Evolutionary conservation across 2,329 filamentous ascomycete species (phyloP).

Genomic region (Aureobasidium sp.): DNA sequence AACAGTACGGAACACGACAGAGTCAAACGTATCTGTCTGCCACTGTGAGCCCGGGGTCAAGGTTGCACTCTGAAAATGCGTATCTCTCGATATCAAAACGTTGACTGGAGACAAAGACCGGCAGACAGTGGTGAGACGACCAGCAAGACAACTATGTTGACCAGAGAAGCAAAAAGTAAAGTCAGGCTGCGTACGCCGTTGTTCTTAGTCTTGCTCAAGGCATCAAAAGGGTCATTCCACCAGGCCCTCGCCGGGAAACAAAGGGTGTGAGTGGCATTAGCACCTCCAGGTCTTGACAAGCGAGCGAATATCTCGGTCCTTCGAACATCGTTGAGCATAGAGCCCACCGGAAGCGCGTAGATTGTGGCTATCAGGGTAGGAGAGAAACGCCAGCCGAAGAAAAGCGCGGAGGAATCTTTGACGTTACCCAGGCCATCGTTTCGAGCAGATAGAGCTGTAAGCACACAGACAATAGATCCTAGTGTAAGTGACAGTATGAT

Average conservation of each 20-base stretch:
- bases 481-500: background rate
- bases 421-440: background rate
- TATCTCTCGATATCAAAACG: background rate
- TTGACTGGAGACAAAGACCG: background rate
- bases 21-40: background rate
- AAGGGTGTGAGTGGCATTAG: background rate
- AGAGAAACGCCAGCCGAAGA: background rate
- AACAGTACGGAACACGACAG: background rate
- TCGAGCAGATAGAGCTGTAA: background rate
- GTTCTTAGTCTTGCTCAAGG: background rate
- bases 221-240: background rate
- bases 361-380: background rate
- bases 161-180: background rate
- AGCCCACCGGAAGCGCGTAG: background rate
- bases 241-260: background rate
- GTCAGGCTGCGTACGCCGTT: background rate
- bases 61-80: background rate
- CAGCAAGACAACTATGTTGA: background rate
- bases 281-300: background rate
- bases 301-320: background rate
- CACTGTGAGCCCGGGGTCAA: too few species aligned
- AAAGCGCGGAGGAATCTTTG: background rate
- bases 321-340: conserved; percentile 2
- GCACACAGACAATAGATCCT: background rate
- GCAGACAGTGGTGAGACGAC: background rate